Evolutionary conservation across 164 flowering plant genomes (phyloP).

Genomic region (Aristolochia fimbriata): DNA sequence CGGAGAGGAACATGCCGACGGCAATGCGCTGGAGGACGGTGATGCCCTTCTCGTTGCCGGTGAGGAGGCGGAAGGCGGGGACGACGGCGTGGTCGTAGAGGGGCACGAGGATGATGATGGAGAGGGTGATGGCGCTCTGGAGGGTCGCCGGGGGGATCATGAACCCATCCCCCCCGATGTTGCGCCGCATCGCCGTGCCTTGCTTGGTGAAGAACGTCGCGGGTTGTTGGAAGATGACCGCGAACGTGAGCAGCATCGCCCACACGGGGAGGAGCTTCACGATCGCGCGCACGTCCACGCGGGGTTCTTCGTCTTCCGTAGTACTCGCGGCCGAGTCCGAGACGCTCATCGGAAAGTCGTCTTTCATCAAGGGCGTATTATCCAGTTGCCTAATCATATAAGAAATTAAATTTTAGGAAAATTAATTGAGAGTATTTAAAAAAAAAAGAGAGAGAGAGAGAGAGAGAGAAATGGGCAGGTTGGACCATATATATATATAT

Average conservation of each 20-base stretch:
- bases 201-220: conserved; percentile 94
- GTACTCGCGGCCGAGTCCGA: too few relatives aligned
- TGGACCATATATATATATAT: too few relatives aligned
- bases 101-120: conserved; percentile 84
- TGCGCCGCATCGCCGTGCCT: conserved; percentile 87
- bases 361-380: too few relatives aligned
- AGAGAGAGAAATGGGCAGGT: too few relatives aligned
- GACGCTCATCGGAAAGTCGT: too few relatives aligned
- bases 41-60: conserved; percentile 46
- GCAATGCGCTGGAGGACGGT: conserved; percentile 83
- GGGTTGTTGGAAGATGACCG: conserved; percentile 93
- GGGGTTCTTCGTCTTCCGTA: too few relatives aligned
- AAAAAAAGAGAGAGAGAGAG: too few relatives aligned
- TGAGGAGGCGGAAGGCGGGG: conserved; percentile 36
- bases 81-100: conserved; percentile 59
- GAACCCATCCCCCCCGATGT: conserved; percentile 57
- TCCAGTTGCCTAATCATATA: too few relatives aligned
- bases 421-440: too few relatives aligned
- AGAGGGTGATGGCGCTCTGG: conserved; percentile 73
- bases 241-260: conserved; percentile 74
- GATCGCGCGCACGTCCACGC: conserved; percentile 33
- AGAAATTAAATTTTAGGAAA: too few relatives aligned
- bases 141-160: conserved; percentile 90
- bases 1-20: conserved; percentile 74
- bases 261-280: conserved; percentile 70